Conservation (phyloP, 108 stramenopile genomes). For the Tribonema minus region DNA sequence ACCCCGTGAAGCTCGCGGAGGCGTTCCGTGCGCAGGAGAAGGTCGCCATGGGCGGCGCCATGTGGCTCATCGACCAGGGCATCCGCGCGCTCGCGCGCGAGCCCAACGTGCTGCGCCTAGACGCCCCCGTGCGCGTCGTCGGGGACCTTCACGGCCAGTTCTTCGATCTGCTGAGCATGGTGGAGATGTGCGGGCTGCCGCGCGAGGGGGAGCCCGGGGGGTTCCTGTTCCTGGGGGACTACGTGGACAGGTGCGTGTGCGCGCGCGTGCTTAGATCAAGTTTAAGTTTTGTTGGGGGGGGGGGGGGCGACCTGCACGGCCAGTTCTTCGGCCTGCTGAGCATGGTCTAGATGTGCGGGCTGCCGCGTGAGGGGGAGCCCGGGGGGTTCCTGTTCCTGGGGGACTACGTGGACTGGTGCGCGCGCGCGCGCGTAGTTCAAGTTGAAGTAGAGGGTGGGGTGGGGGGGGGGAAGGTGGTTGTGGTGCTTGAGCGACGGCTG, state of each 20-base stretch:
- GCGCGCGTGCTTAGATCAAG: no score
- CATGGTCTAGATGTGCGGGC: constrained; percentile 57
- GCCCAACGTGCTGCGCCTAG: constrained; percentile 93
- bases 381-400: constrained; percentile 46
- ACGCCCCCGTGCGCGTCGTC: constrained; percentile 96
- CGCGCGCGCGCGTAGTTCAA: no score
- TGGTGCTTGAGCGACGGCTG: no score
- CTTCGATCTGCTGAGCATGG: constrained; percentile 76
- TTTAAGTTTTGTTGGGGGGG: no score
- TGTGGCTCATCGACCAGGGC: constrained; percentile 32
- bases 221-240: constrained; percentile 52
- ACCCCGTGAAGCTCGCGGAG: constrained; percentile 17
- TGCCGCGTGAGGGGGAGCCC: not conserved
- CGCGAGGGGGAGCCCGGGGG: no score
- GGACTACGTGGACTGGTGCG: constrained; percentile 51
- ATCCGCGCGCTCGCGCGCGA: constrained; percentile 66
- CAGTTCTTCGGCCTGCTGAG: constrained; percentile 86
- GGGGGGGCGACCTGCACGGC: constrained; percentile 88
- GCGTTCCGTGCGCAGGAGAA: constrained; percentile 22
- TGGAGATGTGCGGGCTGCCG: constrained; percentile 9
- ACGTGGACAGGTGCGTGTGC: no score
- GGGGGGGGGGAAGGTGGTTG: no score
- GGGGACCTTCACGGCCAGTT: constrained; percentile 89
- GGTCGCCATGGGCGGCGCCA: constrained; percentile 9
- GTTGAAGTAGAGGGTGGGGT: no score